Base-by-base conservation (phyloP, 108 stramenopile genomes). In the Nitzschia sp. region DNA sequence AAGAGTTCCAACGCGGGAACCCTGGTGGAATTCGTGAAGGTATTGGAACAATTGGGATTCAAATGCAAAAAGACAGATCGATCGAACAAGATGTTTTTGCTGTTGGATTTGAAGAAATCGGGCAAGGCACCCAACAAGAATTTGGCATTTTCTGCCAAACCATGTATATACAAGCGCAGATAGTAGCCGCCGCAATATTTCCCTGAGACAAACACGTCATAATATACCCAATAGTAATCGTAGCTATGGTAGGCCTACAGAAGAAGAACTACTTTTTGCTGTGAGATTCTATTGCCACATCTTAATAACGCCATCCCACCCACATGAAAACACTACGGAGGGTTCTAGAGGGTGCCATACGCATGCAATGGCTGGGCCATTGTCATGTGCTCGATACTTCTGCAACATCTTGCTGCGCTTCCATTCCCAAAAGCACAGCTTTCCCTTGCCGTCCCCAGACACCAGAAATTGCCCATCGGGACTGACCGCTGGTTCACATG, bases 281-380 rank as follows among this genome's bases (percentile, higher is more conserved):
- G 3, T 3, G 53, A 2, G 21, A 64, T 64, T n/a, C 67, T 86
- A 97, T 60, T 95, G 87, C 99, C 99, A 99, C 77, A 99, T 85
- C 72, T 98, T 98, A 66, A 98, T 97, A 48, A 94, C 80, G 0
- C 97, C 98, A 79, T 99, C 99, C 99, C 99, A 99, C 21, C 97
- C 97, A 63, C 96, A 96, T 8, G 97, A 90, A 72, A 97, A 97
- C 14, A 98, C 86, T 54, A 80, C 72, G 50, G 90, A 94, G 7
- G 97, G 89, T 46, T 97, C 90, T 41, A 97, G 53, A 3, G 99
- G 99, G 75, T 98, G 97, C 99, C 99, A 99, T 1, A 81, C 89
- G 40, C 85, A 85, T 12, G 92, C 94, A 59, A 97, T 97, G 69
- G 92, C 79, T 8, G 97, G 97, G 0, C 97, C 97, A 21, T 81